phyloP scores from a whole-genome alignment of 2,329 filamentous ascomycete species.

The Cladosporium cucumerinum region DNA sequence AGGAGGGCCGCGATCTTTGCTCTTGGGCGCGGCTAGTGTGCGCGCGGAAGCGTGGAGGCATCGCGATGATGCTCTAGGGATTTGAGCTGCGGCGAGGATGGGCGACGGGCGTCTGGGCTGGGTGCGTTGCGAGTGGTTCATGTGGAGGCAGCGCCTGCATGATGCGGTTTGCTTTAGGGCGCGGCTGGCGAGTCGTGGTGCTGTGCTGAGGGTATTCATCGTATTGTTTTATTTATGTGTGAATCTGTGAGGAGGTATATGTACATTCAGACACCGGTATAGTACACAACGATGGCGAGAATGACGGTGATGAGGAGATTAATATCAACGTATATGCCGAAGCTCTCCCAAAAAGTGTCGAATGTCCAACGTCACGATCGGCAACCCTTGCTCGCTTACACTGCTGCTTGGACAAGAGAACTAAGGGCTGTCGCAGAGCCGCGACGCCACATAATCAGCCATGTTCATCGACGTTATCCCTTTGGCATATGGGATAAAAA shows the following conservation, averaged over 20 bases:
- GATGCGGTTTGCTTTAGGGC: slow-evolving; percentile 9
- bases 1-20: slow-evolving; percentile 58
- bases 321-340: background rate
- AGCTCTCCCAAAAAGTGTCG: slow-evolving; percentile 3
- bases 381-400: background rate
- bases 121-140: slow-evolving; percentile 13
- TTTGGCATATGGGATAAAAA: background rate
- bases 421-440: background rate
- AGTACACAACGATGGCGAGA: background rate
- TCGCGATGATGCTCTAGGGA: background rate
- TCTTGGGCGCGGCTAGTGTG: slow-evolving; percentile 37
- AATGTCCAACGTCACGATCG: slow-evolving; percentile 5
- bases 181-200: slow-evolving; percentile 8
- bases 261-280: background rate
- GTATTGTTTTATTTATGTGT: background rate
- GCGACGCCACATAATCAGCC: slow-evolving; percentile 6
- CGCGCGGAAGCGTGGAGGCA: slow-evolving; percentile 10
- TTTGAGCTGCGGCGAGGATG: background rate
- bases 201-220: background rate
- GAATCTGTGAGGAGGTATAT: background rate
- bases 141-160: slow-evolving; percentile 18
- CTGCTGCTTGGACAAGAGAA: background rate
- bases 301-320: background rate
- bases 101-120: slow-evolving; percentile 2
- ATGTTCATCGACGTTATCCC: background rate